Percentiles rank a stretch among this genome's conserved stretches.
Conservation (phyloP, 1,139 yeast genomes). For the Nakaseomyces glabratus region DNA sequence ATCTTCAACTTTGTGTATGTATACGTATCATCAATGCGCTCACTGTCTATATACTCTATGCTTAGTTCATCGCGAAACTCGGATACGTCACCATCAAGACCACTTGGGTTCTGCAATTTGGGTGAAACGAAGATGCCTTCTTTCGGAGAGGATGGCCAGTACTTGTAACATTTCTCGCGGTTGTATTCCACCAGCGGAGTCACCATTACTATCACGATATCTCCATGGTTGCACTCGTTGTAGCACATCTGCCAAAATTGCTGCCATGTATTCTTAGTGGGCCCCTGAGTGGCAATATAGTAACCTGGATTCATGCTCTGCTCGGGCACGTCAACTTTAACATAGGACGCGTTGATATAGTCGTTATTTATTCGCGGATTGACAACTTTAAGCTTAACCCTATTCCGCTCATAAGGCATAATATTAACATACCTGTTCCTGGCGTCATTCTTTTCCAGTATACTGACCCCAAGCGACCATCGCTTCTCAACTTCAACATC, state of each 20-base stretch:
- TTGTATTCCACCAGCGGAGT: conserved; percentile 63
- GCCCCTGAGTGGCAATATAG: conserved; percentile 67
- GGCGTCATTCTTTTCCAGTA: conserved; percentile 24
- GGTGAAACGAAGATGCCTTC: conserved; percentile 13
- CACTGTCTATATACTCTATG: conserved; percentile 15
- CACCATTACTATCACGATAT: conserved; percentile 70
- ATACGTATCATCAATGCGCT: conserved; percentile 19
- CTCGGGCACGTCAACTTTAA: conserved; percentile 25
- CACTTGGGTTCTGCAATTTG: conserved; percentile 19
- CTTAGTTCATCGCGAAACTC: conserved; percentile 18
- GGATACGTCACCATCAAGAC: conserved; percentile 15
- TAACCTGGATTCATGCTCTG: conserved; percentile 21
- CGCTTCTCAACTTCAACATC: conserved; percentile 16
- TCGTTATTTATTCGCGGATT: conserved; percentile 23
- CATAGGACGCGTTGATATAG: conserved; percentile 41
- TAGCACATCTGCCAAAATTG: conserved; percentile 88
- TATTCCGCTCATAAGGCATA: conserved; percentile 49
- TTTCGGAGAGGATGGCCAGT: conserved; percentile 46
- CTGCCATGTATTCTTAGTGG: conserved; percentile 47
- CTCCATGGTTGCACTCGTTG: conserved; percentile 36
- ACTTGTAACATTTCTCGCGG: conserved; percentile 57
- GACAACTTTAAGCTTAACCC: conserved; percentile 38
- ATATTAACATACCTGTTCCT: conserved; percentile 50
- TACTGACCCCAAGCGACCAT: conserved; percentile 31
- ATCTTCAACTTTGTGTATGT: conserved; percentile 22